A percentile compares a stretch with the other conserved stretches of the same genome.
phyloP scores from a whole-genome alignment of 768 basidiomycete species.

The Phlebiopsis gigantea region DNA sequence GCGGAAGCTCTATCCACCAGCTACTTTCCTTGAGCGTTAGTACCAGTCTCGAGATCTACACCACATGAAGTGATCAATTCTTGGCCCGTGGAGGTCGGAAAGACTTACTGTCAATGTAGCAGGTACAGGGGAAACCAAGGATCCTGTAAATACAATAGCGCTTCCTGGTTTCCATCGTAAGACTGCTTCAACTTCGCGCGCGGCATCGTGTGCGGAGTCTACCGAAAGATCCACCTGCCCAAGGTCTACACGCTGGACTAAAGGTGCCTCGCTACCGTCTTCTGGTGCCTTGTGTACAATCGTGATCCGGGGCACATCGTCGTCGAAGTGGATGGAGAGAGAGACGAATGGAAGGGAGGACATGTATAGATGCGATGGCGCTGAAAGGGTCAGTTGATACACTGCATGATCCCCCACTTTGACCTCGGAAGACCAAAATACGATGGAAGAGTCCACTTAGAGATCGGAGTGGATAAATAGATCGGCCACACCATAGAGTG shows the following conservation, averaged over 20 bases:
- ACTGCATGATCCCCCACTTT: constrained; percentile 56
- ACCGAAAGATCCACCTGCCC: constrained; percentile 27
- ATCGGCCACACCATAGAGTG: background rate
- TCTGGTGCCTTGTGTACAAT: constrained; percentile 37
- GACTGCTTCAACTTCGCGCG: constrained; percentile 29
- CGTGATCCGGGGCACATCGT: constrained; percentile 41
- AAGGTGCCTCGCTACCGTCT: background rate
- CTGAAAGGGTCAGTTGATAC: constrained; percentile 69
- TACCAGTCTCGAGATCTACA: constrained; percentile 38
- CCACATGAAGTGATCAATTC: background rate
- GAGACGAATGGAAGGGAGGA: constrained; percentile 56
- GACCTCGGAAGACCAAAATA: constrained; percentile 69
- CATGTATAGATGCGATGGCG: constrained; percentile 44
- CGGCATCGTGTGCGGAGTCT: constrained; percentile 5
- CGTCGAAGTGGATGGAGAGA: constrained; percentile 56
- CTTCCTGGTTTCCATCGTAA: constrained; percentile 56
- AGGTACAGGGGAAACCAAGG: constrained; percentile 45
- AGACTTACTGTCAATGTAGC: constrained; percentile 47
- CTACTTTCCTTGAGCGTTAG: constrained; percentile 50
- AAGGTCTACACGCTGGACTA: constrained; percentile 42
- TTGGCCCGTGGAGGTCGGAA: background rate
- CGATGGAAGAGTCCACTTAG: constrained; percentile 57
- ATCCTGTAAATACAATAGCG: constrained; percentile 57
- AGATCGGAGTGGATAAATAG: background rate
- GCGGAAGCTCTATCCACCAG: constrained; percentile 66